Conservation (phyloP, 768 basidiomycete genomes). For the Glaciozyma antarctica region DNA sequence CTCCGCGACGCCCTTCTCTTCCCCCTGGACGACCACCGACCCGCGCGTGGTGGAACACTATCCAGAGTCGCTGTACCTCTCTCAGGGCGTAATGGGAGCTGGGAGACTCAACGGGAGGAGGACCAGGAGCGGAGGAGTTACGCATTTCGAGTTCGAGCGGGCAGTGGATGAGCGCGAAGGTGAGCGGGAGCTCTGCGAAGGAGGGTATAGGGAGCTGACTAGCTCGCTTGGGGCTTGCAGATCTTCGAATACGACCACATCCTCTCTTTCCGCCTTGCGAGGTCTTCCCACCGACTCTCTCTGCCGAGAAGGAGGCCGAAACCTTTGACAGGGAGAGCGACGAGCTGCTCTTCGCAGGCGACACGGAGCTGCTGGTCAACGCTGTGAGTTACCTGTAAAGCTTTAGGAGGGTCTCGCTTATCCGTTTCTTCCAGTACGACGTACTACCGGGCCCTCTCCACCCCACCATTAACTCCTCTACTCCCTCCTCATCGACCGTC, state of each 20-base stretch:
- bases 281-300: background rate
- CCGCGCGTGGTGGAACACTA: conserved; percentile 2
- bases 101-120: background rate
- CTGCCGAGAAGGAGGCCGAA: conserved; percentile 4
- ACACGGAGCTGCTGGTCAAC: background rate
- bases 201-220: background rate
- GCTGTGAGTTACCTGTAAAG: background rate
- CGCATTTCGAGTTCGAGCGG: conserved; percentile 5
- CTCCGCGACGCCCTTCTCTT: background rate
- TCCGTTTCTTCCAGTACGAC: background rate
- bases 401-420: background rate
- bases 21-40: conserved; percentile 5
- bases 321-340: conserved; percentile 9
- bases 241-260: background rate
- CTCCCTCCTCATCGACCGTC: background rate
- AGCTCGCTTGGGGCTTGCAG: background rate
- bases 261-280: too few species aligned
- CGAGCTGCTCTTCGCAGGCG: background rate
- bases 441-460: conserved; percentile 7
- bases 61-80: conserved; percentile 6
- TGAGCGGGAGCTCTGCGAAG: background rate
- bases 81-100: background rate
- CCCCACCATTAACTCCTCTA: conserved; percentile 20
- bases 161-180: background rate
- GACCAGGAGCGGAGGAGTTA: conserved; percentile 1